A percentile compares a stretch with the other conserved stretches of the same genome.
These are phyloP conservation scores for Anacardium occidentale DNA, from an alignment of 345 rosid species.

Conservation along the genomic window DNA sequence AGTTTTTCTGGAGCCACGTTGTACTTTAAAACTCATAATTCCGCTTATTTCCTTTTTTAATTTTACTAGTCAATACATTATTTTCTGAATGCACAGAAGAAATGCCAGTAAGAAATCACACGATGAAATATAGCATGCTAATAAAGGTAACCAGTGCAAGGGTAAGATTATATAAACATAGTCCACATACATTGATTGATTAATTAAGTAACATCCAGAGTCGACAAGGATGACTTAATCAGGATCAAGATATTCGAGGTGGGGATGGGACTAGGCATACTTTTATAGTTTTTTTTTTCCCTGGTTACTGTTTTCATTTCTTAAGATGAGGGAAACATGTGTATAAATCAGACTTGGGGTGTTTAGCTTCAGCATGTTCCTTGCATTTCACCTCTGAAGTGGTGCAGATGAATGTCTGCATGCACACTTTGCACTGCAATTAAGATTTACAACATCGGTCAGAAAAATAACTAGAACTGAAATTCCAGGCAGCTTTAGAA, in stretches of 20 bases:
- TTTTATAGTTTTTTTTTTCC: not conserved
- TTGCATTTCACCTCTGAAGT: constrained; percentile 69
- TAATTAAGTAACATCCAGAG: not conserved
- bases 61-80: not conserved
- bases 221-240: not conserved
- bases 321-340: constrained; percentile 70
- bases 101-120: not conserved
- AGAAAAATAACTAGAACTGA: not conserved
- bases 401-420: constrained; percentile 78
- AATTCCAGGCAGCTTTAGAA: not conserved
- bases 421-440: constrained; percentile 76
- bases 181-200: constrained; percentile 11
- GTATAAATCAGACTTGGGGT: constrained; percentile 50
- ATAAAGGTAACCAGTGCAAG: not conserved
- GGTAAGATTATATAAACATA: not conserved
- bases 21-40: not conserved
- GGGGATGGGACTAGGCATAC: not conserved
- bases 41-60: not conserved
- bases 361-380: constrained; percentile 76
- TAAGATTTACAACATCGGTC: not conserved
- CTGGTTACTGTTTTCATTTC: constrained; percentile 40
- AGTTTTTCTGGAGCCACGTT: not conserved
- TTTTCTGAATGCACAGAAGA: too few relatives aligned
- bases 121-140: not conserved
- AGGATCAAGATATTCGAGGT: not conserved